phyloP scores from a whole-genome alignment of 345 rosid species.

The Carallia brachiata region DNA sequence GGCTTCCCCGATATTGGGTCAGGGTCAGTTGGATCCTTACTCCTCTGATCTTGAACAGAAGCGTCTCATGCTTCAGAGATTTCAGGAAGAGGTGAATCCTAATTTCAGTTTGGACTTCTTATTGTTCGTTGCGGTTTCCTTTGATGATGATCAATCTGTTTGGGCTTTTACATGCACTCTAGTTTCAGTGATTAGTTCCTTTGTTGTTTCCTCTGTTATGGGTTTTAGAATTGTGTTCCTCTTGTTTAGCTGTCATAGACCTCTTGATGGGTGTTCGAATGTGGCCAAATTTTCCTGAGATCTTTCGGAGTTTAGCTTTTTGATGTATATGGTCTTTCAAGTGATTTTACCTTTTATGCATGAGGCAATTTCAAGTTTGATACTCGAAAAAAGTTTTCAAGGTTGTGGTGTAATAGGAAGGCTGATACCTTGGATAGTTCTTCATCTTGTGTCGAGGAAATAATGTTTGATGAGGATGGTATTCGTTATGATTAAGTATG shows the following conservation, averaged over 20 bases:
- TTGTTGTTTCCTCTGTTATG: too few species aligned
- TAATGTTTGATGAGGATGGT: background rate
- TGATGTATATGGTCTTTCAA: background rate
- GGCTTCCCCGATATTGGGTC: constrained; percentile 77
- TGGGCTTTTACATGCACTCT: background rate
- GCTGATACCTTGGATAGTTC: background rate
- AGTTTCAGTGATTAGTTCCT: too few species aligned
- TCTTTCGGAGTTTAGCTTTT: too few species aligned
- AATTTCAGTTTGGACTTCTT: background rate
- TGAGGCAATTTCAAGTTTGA: too few species aligned
- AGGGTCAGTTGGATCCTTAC: constrained; percentile 73
- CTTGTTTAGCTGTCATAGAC: too few species aligned
- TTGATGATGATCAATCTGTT: background rate
- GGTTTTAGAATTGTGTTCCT: too few species aligned
- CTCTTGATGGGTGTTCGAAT: background rate
- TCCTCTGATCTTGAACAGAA: constrained; percentile 76
- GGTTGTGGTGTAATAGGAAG: too few species aligned
- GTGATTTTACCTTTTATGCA: background rate
- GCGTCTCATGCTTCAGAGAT: constrained; percentile 92
- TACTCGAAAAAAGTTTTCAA: too few species aligned
- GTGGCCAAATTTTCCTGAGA: too few species aligned
- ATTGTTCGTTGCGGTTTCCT: background rate
- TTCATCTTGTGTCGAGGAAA: background rate
- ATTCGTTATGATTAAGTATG: too few species aligned
- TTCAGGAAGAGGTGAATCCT: constrained; percentile 80